Conservation (phyloP, 257 asterid species). For the Ophiorrhiza pumila region DNA sequence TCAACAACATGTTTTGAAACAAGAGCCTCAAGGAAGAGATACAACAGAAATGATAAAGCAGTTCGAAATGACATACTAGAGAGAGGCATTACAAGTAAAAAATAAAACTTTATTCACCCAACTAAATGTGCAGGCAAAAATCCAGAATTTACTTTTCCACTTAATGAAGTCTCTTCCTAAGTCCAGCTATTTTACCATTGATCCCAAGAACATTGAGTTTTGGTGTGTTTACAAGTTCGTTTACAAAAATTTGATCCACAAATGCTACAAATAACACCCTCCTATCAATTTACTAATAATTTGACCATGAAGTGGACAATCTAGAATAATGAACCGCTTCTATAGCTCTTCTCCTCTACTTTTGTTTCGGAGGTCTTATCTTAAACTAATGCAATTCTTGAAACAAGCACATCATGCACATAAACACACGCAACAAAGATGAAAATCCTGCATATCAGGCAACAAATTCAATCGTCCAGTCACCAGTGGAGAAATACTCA, state of each 20-base stretch:
- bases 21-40: not conserved
- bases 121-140: not conserved
- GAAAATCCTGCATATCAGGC: not conserved
- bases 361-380: conserved; percentile 4
- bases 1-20: not conserved
- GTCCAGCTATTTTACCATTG: not conserved
- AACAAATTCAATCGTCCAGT: not conserved
- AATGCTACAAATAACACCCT: not conserved
- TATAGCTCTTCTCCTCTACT: not conserved
- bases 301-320: not conserved
- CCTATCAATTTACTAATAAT: not conserved
- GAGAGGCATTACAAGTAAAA: not conserved
- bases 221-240: not conserved
- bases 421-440: not conserved
- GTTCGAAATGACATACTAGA: not conserved
- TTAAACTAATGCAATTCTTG: not conserved
- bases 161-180: not conserved
- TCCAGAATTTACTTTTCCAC: not conserved
- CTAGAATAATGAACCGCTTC: not conserved
- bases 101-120: not conserved
- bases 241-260: not conserved
- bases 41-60: not conserved
- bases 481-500: conserved; percentile 36
- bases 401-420: not conserved
- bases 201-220: not conserved